phyloP scores from a whole-genome alignment of 2,329 filamentous ascomycete genomes.

The Fusarium paranaense region DNA sequence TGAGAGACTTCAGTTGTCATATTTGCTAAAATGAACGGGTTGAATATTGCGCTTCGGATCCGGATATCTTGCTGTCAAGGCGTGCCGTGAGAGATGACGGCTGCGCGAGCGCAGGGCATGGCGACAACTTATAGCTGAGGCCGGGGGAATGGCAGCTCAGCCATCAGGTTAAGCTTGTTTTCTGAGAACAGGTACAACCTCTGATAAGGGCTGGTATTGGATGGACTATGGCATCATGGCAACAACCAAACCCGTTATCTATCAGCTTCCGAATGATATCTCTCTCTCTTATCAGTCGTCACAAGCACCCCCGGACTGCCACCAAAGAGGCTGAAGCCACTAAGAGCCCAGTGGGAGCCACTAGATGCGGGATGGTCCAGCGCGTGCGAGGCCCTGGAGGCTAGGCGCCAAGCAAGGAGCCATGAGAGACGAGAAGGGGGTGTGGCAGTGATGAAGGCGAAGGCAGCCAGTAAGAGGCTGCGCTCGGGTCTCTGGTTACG shows the following conservation, averaged over 20 bases:
- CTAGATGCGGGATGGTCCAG: slow-evolving; percentile 35
- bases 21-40: slow-evolving; percentile 19
- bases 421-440: slow-evolving; percentile 12
- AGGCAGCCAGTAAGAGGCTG: slow-evolving; percentile 40
- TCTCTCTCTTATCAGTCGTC: slow-evolving; percentile 34
- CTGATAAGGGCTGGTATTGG: slow-evolving; percentile 31
- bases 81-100: slow-evolving; percentile 9
- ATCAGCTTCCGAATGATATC: slow-evolving; percentile 33
- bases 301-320: slow-evolving; percentile 8
- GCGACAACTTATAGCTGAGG: slow-evolving; percentile 41
- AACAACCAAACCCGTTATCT: slow-evolving; percentile 28
- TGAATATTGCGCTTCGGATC: background rate
- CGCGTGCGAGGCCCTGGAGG: slow-evolving; percentile 18
- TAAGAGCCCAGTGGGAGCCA: slow-evolving; percentile 17
- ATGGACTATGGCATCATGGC: slow-evolving; percentile 34
- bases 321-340: slow-evolving; percentile 22
- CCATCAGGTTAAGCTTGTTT: slow-evolving; percentile 40
- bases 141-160: slow-evolving; percentile 23
- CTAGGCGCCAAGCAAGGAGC: slow-evolving; percentile 36
- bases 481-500: slow-evolving; percentile 45
- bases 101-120: slow-evolving; percentile 32
- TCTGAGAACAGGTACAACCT: slow-evolving; percentile 7
- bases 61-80: background rate
- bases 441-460: slow-evolving; percentile 16
- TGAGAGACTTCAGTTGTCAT: slow-evolving; percentile 66